Conservation (phyloP, 495 filamentous ascomycete species). For the Penicillium soppii region DNA sequence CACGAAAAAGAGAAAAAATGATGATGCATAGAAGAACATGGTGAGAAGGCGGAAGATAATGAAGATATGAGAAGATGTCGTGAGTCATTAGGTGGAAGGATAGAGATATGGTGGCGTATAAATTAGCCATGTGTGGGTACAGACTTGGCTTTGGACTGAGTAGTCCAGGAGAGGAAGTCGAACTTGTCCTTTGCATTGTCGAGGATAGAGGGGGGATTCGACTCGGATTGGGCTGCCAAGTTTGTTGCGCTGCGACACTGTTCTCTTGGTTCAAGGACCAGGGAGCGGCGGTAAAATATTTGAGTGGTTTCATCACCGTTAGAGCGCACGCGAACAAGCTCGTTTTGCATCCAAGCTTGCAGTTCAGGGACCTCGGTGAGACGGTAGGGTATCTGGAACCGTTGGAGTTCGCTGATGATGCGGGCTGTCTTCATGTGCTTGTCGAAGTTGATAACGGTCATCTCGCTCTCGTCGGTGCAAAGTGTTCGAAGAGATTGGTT, state of each 20-base stretch:
- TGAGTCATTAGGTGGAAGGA: constrained; percentile 21
- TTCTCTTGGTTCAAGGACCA: constrained; percentile 85
- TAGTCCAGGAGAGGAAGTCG: constrained; percentile 56
- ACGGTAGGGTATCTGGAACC: constrained; percentile 95
- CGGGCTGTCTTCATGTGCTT: constrained; percentile 93
- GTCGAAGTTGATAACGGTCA: constrained; percentile 94
- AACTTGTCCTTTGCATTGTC: constrained; percentile 58
- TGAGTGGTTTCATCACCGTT: constrained; percentile 78
- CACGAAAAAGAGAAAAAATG: constrained; percentile 12
- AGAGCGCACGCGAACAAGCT: constrained; percentile 78
- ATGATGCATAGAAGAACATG: constrained; percentile 19
- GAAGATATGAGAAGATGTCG: constrained; percentile 16
- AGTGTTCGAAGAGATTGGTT: constrained; percentile 66
- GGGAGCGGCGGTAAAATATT: constrained; percentile 78
- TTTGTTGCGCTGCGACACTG: constrained; percentile 17
- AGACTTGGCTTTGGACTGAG: constrained; percentile 49
- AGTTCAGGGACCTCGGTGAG: constrained; percentile 83
- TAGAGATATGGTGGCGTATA: constrained; percentile 6
- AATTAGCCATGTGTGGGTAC: constrained; percentile 43
- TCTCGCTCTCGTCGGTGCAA: constrained; percentile 53
- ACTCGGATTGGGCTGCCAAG: constrained; percentile 29
- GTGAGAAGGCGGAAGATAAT: constrained; percentile 2
- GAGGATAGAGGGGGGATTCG: constrained; percentile 43
- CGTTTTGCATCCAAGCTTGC: constrained; percentile 88
- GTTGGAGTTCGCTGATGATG: constrained; percentile 92